Evolutionary conservation across 2,329 filamentous ascomycete species (phyloP).

Genomic region (Fusarium tupiense): DNA sequence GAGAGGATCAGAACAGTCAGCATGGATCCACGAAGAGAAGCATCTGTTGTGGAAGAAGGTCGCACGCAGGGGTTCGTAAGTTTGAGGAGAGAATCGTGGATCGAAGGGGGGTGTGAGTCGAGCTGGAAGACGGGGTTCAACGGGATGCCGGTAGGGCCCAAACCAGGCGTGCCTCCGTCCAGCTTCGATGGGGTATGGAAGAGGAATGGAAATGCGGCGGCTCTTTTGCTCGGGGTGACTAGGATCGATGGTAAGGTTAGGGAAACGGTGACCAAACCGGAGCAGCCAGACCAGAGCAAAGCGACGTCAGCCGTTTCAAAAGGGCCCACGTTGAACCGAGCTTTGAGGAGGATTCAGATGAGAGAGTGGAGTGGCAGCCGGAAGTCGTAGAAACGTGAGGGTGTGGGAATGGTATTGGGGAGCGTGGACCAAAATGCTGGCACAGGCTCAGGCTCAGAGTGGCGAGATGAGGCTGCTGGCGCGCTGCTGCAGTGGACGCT

Average conservation of each 20-base stretch:
- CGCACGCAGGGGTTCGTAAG: conserved; percentile 36
- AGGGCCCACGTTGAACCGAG: conserved; percentile 30
- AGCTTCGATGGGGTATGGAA: conserved; percentile 41
- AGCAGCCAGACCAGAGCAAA: conserved; percentile 6
- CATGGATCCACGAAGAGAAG: conserved; percentile 39
- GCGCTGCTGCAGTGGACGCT: not conserved
- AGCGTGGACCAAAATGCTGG: conserved; percentile 27
- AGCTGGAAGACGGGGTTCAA: conserved; percentile 29
- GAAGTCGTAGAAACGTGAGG: conserved; percentile 24
- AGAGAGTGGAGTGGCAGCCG: conserved; percentile 27
- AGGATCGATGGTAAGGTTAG: conserved; percentile 39
- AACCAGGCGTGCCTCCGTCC: conserved; percentile 29
- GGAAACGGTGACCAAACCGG: conserved; percentile 19
- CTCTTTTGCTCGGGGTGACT: conserved; percentile 44
- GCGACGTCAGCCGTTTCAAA: conserved; percentile 40
- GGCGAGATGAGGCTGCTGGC: conserved; percentile 39
- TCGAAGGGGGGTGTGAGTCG: conserved; percentile 41
- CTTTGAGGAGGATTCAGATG: conserved; percentile 11
- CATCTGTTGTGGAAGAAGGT: conserved; percentile 35
- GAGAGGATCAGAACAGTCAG: conserved; percentile 40
- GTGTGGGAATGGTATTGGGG: conserved; percentile 26
- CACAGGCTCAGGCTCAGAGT: conserved; percentile 20
- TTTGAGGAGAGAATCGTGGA: conserved; percentile 32
- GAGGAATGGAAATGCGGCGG: conserved; percentile 43
- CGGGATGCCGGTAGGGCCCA: conserved; percentile 29